A percentile compares a stretch with the other conserved stretches of the same genome.
These are phyloP conservation scores for Sphaerulina musiva DNA, from an alignment of 2,329 filamentous ascomycete genomes.

Conservation along the genomic window DNA sequence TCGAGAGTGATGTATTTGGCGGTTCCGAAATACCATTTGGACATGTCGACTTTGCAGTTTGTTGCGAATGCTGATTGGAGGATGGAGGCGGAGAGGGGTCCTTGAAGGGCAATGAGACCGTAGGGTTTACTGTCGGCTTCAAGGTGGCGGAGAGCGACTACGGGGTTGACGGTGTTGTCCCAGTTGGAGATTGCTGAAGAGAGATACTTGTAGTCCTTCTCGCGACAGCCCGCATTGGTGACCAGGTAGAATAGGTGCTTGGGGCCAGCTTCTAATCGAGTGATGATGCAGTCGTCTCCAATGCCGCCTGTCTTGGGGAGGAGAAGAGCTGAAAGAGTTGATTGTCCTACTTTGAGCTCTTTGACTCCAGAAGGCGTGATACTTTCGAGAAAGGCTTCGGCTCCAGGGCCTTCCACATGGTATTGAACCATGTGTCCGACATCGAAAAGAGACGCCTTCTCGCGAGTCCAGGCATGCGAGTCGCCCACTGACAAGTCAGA, in stretches of 20 bases:
- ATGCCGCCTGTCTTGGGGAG: constrained; percentile 79
- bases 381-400: constrained; percentile 71
- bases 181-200: constrained; percentile 59
- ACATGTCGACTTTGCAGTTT: constrained; percentile 46
- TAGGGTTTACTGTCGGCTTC: constrained; percentile 49
- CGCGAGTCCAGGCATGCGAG: constrained; percentile 83
- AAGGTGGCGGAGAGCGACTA: constrained; percentile 29
- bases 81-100: constrained; percentile 66
- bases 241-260: constrained; percentile 73
- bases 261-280: constrained; percentile 56
- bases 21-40: constrained; percentile 74
- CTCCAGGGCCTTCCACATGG: constrained; percentile 72
- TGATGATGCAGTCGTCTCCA: constrained; percentile 89
- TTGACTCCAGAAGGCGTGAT: constrained; percentile 72
- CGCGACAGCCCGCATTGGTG: constrained; percentile 85
- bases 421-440: constrained; percentile 95
- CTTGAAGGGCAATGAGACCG: constrained; percentile 84
- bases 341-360: constrained; percentile 59
- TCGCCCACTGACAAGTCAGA: constrained; percentile 66
- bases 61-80: constrained; percentile 58
- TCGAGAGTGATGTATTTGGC: constrained; percentile 60
- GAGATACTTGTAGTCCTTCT: constrained; percentile 80
- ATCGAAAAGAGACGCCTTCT: constrained; percentile 86
- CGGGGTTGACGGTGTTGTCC: constrained; percentile 45
- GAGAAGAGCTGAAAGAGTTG: constrained; percentile 77